phyloP scores from a whole-genome alignment of 257 asterid genomes.

The Nicotiana undulata region DNA sequence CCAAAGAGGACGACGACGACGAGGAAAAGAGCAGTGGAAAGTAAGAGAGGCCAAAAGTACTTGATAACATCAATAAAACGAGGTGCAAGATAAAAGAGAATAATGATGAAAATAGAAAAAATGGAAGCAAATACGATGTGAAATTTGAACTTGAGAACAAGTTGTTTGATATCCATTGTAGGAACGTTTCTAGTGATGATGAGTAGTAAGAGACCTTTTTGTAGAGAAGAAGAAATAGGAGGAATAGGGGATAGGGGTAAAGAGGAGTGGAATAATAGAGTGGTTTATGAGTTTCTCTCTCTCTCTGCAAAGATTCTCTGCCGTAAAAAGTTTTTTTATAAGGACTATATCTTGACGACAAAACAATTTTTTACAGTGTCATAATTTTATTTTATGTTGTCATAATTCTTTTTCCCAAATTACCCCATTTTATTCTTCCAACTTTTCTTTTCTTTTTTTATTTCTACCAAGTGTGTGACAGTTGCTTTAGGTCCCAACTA shows the following conservation, averaged over 20 bases:
- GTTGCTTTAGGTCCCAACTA: no score
- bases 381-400: constrained; percentile 12
- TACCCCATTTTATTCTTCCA: no score
- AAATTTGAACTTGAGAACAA: constrained; percentile 46
- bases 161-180: constrained; percentile 49
- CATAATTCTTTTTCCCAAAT: no score
- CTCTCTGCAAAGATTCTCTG: constrained; percentile 49
- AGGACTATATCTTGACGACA: constrained; percentile 6
- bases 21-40: constrained; percentile 65
- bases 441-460: no score
- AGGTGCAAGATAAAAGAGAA: constrained; percentile 39
- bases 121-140: constrained; percentile 28
- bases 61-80: constrained; percentile 38
- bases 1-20: constrained; percentile 42
- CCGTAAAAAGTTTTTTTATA: constrained; percentile 4
- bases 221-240: not conserved
- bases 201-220: not conserved
- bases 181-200: not conserved
- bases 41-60: constrained; percentile 67
- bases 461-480: no score
- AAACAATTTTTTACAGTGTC: not conserved
- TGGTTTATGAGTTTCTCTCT: constrained; percentile 15
- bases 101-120: constrained; percentile 9
- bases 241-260: not conserved
- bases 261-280: not conserved